Base-by-base conservation (phyloP, 2,329 filamentous ascomycete genomes). In the Colletotrichum caudatum region DNA sequence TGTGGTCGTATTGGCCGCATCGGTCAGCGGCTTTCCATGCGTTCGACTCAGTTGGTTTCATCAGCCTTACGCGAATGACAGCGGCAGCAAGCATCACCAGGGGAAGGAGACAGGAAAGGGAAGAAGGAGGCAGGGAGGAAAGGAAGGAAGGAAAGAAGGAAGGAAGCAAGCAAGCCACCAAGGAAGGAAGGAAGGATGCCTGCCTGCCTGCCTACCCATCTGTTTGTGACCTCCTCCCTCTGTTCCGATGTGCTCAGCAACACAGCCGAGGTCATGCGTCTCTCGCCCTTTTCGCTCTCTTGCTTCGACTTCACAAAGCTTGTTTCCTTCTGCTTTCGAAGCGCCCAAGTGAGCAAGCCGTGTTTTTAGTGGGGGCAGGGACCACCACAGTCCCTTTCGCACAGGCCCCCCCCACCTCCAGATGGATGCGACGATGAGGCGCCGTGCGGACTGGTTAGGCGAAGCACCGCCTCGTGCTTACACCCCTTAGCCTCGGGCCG, bases 21-120 rank as follows among this genome's bases (percentile, higher is more conserved):
- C 26, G 9, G 29, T 23, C 33, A 29, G 54, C 5, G 7, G n/a
- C n/a, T 68, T 48, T 6, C 69, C 26, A 41, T 35, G 37, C 35
- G 14, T 59, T 5, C 18, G 44, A 59, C 41, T 29, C 29, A 29
- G 29, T 29, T 48, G 58, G 46, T 64, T 60, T 64, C 58, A 68
- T 69, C 69, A 69, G 69, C 69, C 69, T 71, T 69, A 46, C 44
- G 14, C n/a, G n/a, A 8, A 23, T 58, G n/a, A 41, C 14, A 69
- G 16, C 35, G 35, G 35, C 35, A 35, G 35, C n/a, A 59, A 35
- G 35, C 18, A 59, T 41, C 39, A 9, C 16, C 16, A n/a, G 48
- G 46, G 46, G 46, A 23, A 16, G 48, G 23, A n/a, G 18, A 18
- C 46, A 48, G 46, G 46, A 23, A 23, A 48, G 23, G n/a, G 18